A percentile compares a stretch with the other conserved stretches of the same genome.
Evolutionary conservation across 2,329 filamentous ascomycete genomes (phyloP).

Genomic region (Hypomyces perniciosus): DNA sequence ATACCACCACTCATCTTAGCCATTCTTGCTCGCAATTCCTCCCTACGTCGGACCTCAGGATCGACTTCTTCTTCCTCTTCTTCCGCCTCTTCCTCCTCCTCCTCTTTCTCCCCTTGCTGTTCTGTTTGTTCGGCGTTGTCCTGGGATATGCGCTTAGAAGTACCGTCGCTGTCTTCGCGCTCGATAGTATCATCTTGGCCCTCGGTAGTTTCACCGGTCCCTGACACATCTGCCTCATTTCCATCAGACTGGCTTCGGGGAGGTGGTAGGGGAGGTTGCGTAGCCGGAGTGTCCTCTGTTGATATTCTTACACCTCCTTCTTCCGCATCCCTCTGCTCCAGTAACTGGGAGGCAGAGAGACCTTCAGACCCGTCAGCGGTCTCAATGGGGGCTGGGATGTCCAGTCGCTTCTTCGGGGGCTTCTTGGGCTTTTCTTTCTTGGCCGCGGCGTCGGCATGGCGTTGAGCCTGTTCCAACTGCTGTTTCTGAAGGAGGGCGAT

Average conservation of each 20-base stretch:
- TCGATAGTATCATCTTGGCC: constrained; percentile 58
- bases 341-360: constrained; percentile 18
- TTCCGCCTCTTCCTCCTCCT: constrained; percentile 58
- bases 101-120: constrained; percentile 48
- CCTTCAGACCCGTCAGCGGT: constrained; percentile 22
- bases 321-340: constrained; percentile 43
- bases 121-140: constrained; percentile 53
- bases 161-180: constrained; percentile 69
- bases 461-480: constrained; percentile 80
- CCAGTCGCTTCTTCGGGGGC: constrained; percentile 56
- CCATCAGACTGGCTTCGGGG: constrained; percentile 52
- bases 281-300: constrained; percentile 37
- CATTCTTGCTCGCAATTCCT: constrained; percentile 91
- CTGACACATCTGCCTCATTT: constrained; percentile 60
- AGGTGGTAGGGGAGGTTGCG: constrained; percentile 38
- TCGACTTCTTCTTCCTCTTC: constrained; percentile 82
- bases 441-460: constrained; percentile 68
- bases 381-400: constrained; percentile 34
- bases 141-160: constrained; percentile 30
- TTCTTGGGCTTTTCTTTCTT: constrained; percentile 89
- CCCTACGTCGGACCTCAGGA: constrained; percentile 74
- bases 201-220: constrained; percentile 58
- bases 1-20: constrained; percentile 98
- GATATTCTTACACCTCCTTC: constrained; percentile 46
- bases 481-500: constrained; percentile 93